Base-by-base conservation (phyloP, 192 early-diverging fungal genomes). In the Coemansia sp. region DNA sequence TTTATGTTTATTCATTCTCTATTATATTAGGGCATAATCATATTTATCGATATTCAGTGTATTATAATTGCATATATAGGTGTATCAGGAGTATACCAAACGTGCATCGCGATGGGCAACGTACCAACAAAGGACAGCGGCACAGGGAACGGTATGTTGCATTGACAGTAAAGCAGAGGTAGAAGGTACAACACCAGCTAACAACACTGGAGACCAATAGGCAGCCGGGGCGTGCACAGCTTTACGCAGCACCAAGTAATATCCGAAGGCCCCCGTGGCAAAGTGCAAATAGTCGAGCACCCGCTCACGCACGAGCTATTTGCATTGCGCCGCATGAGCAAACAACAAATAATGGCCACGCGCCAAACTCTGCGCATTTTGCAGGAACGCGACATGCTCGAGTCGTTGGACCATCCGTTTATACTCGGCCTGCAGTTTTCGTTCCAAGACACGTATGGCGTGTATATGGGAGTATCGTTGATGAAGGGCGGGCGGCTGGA, bases 251-350 rank as follows among this genome's bases (percentile, higher is more conserved):
- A 93, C n/a, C 84, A 93, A 31, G 86, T 86, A 4, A 91, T 98
- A 23, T 92, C 94, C 3, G 92, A 91, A 68, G 95, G 93, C 0
- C 89, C 93, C 1, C 93, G 93, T 65, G 94, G 93, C 23, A 93
- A 91, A 79, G 88, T 93, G 22, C 91, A 92, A 4, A 83, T 97
- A 2, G 92, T 93, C 0, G 91, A 97, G 70, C 93, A 94, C 72
- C 90, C 87, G 59, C 74, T 80, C 16, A 88, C 89, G 6, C 87
- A 89, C 31, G 69, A 80, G 43, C 82, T 90, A 47, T 98, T 89
- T 65, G 96, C 94, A 12, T 84, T 98, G 38, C 96, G 95, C 67
- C 92, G 93, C 71, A 94, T 97, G 79, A 92, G 91, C 83, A 97
- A 96, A 74, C 71, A 60, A n/a, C 84, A 87, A 65, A 94, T 93